Percentiles rank a stretch among this genome's conserved stretches.
Evolutionary conservation across 192 early-diverging fungal species (phyloP).

Genomic region (Mortierella antarctica): DNA sequence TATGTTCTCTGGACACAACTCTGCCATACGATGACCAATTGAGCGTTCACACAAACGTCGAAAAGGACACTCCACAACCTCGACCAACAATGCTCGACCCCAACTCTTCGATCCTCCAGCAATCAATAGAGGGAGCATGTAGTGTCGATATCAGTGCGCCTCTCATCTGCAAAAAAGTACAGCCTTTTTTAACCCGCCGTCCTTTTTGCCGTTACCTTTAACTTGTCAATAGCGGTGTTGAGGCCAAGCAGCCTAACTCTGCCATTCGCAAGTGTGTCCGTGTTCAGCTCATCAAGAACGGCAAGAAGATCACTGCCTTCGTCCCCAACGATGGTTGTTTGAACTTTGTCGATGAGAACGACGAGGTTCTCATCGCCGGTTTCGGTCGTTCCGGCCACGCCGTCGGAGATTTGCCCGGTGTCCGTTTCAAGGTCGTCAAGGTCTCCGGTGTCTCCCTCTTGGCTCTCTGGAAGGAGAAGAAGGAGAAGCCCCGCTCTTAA

Average conservation of each 20-base stretch:
- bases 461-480: conserved; percentile 99
- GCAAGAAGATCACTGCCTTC: conserved; percentile 99
- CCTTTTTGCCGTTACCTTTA: neutral
- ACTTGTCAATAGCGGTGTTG: conserved; percentile 82
- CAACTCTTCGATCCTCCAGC: too few species aligned
- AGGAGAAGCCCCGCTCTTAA: conserved; percentile 99
- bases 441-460: conserved; percentile 99
- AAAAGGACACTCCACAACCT: too few species aligned
- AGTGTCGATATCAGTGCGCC: too few species aligned
- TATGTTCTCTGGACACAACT: too few species aligned
- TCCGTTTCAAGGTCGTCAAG: conserved; percentile 99
- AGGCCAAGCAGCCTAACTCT: conserved; percentile 99
- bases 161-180: neutral
- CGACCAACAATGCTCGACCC: too few species aligned
- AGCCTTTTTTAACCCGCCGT: neutral
- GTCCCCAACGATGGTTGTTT: conserved; percentile 99
- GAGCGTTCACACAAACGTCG: too few species aligned
- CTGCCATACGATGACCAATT: too few species aligned
- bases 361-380: conserved; percentile 99
- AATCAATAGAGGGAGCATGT: too few species aligned
- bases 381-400: conserved; percentile 99
- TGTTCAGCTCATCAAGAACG: conserved; percentile 99
- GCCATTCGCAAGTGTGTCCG: conserved; percentile 99
- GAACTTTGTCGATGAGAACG: conserved; percentile 99
- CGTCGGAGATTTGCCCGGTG: conserved; percentile 99